phyloP scores from a whole-genome alignment of 371 early-diverging fungal species.

The Mortierella sp. region DNA sequence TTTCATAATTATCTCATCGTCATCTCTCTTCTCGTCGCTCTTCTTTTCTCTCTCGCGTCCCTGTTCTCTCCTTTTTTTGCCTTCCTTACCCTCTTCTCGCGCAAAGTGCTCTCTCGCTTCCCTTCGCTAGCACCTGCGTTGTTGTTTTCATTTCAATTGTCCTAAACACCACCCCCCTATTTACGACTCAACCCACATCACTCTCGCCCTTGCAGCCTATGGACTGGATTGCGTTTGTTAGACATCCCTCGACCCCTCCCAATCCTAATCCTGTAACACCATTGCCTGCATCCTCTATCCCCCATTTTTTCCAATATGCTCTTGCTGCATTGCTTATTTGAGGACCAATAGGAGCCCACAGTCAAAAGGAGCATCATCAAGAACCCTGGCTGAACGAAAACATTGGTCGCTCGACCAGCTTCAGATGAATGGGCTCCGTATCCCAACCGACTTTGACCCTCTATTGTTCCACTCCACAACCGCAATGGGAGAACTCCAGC shows the following conservation, averaged over 20 bases:
- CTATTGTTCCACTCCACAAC: background rate
- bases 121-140: background rate
- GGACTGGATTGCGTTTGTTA: background rate
- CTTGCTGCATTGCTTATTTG: constrained; percentile 1
- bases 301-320: background rate
- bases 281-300: background rate
- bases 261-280: constrained; percentile 4
- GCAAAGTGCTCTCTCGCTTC: background rate
- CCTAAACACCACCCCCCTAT: background rate
- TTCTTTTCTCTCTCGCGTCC: background rate
- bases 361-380: constrained; percentile 11
- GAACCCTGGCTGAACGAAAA: constrained; percentile 11
- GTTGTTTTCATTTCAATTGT: constrained; percentile 7
- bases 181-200: background rate
- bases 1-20: constrained; percentile 1
- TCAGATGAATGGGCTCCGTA: constrained; percentile 5
- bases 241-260: background rate
- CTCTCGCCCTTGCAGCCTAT: background rate
- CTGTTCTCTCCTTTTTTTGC: constrained; percentile 1
- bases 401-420: constrained; percentile 31
- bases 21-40: constrained; percentile 2
- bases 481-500: background rate
- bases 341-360: constrained; percentile 5
- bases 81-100: background rate
- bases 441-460: background rate